Evolutionary conservation across 345 rosid species (phyloP).

Genomic region (Streptanthus diversifolius): DNA sequence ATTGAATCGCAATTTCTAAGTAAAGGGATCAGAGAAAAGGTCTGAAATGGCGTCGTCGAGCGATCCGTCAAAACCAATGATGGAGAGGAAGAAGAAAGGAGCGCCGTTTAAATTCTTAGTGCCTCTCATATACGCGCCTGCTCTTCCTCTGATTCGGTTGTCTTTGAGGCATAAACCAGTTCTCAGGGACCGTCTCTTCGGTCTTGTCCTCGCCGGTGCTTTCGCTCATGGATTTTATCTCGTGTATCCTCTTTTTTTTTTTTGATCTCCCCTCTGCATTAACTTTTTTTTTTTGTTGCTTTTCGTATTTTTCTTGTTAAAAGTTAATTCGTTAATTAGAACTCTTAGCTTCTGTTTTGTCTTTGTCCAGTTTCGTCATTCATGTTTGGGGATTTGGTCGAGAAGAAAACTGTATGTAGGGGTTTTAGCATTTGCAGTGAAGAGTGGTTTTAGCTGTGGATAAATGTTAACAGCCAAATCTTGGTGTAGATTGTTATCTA

Average conservation of each 20-base stretch:
- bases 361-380: background rate
- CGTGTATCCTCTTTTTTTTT: constrained; percentile 88
- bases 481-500: too few relatives aligned
- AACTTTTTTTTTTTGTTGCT: background rate
- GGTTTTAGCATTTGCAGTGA: constrained; percentile 1
- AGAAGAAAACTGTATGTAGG: background rate
- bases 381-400: background rate
- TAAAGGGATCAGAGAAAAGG: too few relatives aligned
- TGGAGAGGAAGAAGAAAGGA: constrained; percentile 51
- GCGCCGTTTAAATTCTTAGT: constrained; percentile 71
- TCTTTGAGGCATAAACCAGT: constrained; percentile 71
- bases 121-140: constrained; percentile 86
- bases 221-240: constrained; percentile 84
- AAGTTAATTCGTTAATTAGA: background rate
- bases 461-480: too few relatives aligned
- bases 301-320: background rate
- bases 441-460: too few relatives aligned
- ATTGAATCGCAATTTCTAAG: too few relatives aligned
- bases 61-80: constrained; percentile 22
- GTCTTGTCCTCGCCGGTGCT: constrained; percentile 74
- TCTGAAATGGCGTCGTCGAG: constrained; percentile 6
- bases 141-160: constrained; percentile 85
- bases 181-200: constrained; percentile 78
- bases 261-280: background rate
- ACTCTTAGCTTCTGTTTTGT: background rate